Percentiles rank a stretch among this genome's conserved stretches.
Conservation (phyloP, 495 filamentous ascomycete genomes). For the Parathielavia hyrcaniae region DNA sequence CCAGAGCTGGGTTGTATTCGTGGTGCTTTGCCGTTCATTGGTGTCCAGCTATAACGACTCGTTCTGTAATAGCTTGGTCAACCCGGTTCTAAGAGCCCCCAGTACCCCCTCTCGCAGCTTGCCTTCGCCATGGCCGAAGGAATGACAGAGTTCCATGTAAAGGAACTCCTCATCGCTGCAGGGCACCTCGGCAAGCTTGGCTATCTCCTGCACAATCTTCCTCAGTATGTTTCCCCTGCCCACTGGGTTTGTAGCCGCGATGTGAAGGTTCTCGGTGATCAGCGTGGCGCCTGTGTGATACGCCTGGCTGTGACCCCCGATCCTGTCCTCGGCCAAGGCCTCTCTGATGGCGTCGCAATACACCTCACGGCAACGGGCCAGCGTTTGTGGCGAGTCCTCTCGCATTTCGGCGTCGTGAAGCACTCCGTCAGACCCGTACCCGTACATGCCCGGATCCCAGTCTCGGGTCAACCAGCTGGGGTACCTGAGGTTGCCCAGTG, state of each 20-base stretch:
- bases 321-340: neutral
- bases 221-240: conserved; percentile 4
- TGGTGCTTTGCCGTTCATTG: no score
- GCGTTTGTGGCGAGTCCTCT: conserved; percentile 8
- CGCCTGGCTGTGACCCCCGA: neutral
- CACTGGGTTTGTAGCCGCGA: neutral
- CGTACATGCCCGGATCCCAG: conserved; percentile 11
- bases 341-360: conserved; percentile 3
- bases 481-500: conserved; percentile 5
- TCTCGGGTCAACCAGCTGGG: conserved; percentile 10
- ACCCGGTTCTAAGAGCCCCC: neutral
- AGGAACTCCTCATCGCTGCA: conserved; percentile 2
- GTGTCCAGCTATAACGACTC: neutral
- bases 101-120: neutral
- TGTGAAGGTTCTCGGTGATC: conserved; percentile 6
- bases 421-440: conserved; percentile 3
- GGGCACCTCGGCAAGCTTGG: neutral
- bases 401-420: neutral
- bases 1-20: no score
- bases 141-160: neutral
- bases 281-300: conserved; percentile 7
- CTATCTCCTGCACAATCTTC: conserved; percentile 10
- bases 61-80: neutral
- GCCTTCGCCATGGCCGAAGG: neutral
- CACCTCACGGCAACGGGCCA: neutral